Base-by-base conservation (phyloP, 225 moss, liverwort and hornwort genomes). In the Bryoerythrophyllum caledonicum region DNA sequence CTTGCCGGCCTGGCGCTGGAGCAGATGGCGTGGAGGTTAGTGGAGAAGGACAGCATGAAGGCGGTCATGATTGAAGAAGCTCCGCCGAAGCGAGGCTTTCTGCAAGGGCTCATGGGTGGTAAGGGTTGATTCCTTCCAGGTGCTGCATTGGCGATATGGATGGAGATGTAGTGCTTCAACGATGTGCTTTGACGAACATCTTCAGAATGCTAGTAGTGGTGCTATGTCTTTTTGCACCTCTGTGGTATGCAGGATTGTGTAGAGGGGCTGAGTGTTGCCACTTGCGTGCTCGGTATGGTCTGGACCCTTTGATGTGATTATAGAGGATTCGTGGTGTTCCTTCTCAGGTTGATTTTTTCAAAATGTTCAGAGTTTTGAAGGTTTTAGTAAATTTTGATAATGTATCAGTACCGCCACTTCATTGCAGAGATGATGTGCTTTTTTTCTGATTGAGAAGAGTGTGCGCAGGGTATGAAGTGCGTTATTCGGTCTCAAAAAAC, bases 11-110 rank as follows among this genome's bases (percentile, higher is more conserved):
- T 97, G 76, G 96, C 96, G 10, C 80, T 97, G 73, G 96, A 97
- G 89, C 96, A 97, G 79, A 92, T 94, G 75, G 96, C 96, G 6
- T 97, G 96, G 96, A 88, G 96, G 76, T 80, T 97, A 71, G 96
- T 97, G 73, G 96, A 97, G 63, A 92, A 94, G 82, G 96, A 97
- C 65, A 97, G 94, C 72, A 97, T 97, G 96, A 97, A 97, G 74
- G 91, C 96, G 15, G 94, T 97, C 27, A 81, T 97, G 65, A 86
- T 97, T 13, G 96, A 97, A 60, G 96, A 97, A 82, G 82, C 89
- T 19, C 92, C 94, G 2, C 82, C 77, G 2, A 97, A 94, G 75
- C 90, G 91, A 70, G 89, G 94, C 55, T 92, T 97, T 61, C 78
- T 94, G 74, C 91, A 85, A 88, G 76, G 70, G 60, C 66, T 88